Evolutionary conservation across 352 stramenopile species (phyloP), one percentile per base, ranked within the genome.

Genomic region (Globisporangium splendens): DNA sequence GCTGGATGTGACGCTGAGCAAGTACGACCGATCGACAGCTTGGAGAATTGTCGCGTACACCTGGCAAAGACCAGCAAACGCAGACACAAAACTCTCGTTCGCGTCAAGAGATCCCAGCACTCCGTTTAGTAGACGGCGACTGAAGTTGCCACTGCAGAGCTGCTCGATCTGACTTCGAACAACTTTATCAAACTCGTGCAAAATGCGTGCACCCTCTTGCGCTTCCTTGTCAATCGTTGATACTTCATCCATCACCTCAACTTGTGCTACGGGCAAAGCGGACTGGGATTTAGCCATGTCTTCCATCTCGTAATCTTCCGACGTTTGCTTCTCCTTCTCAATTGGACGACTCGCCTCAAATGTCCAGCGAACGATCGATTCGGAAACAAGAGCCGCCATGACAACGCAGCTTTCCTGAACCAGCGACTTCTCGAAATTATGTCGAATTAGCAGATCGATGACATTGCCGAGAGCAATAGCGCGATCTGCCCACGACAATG

Each of bases 31-130:
- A 24, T 73, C 71, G 8, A 75, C 49, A 8, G 70, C 77, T 12
- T 88, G 55, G 12, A 88, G 46, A 4, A 91, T 41, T 13, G 58
- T 70, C 1, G 67, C 56, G 47, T 88, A 73, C 22, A 77, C 61
- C 20, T 65, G 28, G 39, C 71, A 84, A 10, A 88, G 58, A 8
- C 47, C 58, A 21, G 54, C 47, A 17, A 79, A 59, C 3, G 68
- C 59, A 52, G 64, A 68, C 4, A 66, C 41, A 1, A 35, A 55
- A 6, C n/a, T 20, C 18, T 13, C 12, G 13, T 24, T 50, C 14
- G 20, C 24, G 15, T 28, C 65, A 13, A 46, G 46, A n/a, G 20
- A 39, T 10, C 31, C 7, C 14, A 35, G 14, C 14, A 66, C 56
- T 11, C 60, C 54, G 41, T 79, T 62, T 38, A 88, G 69, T 18